These are phyloP conservation scores for Biscogniauxia marginata DNA, from an alignment of 2,329 filamentous ascomycete genomes.

Conservation along the genomic window DNA sequence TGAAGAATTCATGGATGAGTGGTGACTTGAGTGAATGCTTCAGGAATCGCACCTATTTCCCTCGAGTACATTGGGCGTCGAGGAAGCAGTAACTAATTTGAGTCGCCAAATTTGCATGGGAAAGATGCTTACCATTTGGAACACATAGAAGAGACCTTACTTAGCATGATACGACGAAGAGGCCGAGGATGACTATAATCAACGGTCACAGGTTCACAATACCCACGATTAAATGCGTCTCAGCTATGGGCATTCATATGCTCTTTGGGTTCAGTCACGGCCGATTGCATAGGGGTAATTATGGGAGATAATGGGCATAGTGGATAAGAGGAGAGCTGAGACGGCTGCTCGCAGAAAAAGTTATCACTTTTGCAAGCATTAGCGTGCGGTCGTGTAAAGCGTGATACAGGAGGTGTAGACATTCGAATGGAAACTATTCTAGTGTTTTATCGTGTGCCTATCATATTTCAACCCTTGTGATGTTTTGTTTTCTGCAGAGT, in stretches of 20 bases:
- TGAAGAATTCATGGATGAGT: conserved; percentile 5
- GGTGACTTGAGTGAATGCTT: conserved; percentile 19
- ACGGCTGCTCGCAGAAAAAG: not conserved
- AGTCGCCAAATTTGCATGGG: conserved; percentile 25
- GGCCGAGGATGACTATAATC: not conserved
- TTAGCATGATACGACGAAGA: not conserved
- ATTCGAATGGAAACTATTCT: not conserved
- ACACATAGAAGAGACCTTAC: conserved; percentile 13
- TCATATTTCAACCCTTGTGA: not conserved
- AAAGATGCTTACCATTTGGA: conserved; percentile 20
- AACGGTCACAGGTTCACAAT: not conserved
- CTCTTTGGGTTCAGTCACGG: not conserved
- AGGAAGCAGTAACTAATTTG: conserved; percentile 20
- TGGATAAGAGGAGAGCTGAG: not conserved
- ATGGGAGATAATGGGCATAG: not conserved
- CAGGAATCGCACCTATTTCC: conserved; percentile 14
- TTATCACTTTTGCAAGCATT: not conserved
- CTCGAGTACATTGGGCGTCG: conserved; percentile 12
- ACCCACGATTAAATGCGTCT: not conserved
- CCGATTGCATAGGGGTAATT: not conserved
- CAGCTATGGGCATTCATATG: not conserved
- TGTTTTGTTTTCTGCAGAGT: not conserved
- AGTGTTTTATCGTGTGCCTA: not conserved
- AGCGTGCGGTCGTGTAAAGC: not conserved
- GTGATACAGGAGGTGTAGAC: not conserved